phyloP scores from a whole-genome alignment of 1,284 basidiomycete species.

The Tilletia horrida region DNA sequence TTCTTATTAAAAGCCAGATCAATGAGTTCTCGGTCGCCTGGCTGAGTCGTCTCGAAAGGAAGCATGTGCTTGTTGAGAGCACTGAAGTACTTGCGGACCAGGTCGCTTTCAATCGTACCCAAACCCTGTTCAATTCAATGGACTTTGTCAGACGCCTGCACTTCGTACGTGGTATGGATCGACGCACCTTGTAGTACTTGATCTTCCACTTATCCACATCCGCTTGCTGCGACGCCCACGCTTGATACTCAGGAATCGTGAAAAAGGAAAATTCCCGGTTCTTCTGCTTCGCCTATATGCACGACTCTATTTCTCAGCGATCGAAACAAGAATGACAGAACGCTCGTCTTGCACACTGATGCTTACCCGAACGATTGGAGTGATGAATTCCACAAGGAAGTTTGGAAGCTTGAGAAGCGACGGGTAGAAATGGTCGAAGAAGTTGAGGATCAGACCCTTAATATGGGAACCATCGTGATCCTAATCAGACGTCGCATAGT shows the following conservation, averaged over 20 bases:
- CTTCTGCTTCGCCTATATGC: slow-evolving; percentile 64
- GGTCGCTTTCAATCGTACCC: slow-evolving; percentile 82
- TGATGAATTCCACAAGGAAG: slow-evolving; percentile 97
- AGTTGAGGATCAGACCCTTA: slow-evolving; percentile 97
- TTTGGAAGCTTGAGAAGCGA: slow-evolving; percentile 85
- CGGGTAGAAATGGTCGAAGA: slow-evolving; percentile 94
- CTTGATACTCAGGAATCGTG: slow-evolving; percentile 93
- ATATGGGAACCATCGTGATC: slow-evolving; percentile 99
- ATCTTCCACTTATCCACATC: slow-evolving; percentile 80
- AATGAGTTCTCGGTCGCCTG: slow-evolving; percentile 82
- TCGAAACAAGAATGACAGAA: too few species aligned
- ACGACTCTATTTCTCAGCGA: slow-evolving; percentile 33
- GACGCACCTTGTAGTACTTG: slow-evolving; percentile 65
- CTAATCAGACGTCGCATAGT: not conserved
- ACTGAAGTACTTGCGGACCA: slow-evolving; percentile 89
- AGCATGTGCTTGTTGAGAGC: slow-evolving; percentile 92
- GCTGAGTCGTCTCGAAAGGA: slow-evolving; percentile 75
- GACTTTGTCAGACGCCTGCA: not conserved
- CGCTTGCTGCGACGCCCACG: slow-evolving; percentile 79
- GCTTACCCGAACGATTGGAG: slow-evolving; percentile 78
- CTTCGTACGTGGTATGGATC: not conserved
- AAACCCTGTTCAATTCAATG: slow-evolving; percentile 73
- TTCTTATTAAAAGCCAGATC: slow-evolving; percentile 99
- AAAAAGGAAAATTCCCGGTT: slow-evolving; percentile 83
- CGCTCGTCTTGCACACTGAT: slow-evolving; percentile 49